Percentiles rank a stretch among this genome's conserved stretches.
Conservation (phyloP, 805 yeast genomes). For the Wickerhamiella galacta region DNA sequence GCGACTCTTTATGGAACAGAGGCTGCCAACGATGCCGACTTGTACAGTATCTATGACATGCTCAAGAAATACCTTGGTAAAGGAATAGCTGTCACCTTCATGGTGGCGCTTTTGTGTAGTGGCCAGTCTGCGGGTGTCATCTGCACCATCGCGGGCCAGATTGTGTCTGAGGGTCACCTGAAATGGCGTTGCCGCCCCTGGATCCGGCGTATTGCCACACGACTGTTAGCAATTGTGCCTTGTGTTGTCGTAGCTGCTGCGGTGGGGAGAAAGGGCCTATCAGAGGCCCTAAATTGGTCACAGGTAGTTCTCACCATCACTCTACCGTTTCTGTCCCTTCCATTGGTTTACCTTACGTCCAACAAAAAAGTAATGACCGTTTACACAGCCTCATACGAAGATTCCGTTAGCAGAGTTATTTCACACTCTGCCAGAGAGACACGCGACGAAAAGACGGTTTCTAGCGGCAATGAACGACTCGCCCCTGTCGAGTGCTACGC, state of each 20-base stretch:
- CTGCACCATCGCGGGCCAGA: slow-evolving; percentile 86
- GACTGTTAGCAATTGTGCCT: slow-evolving; percentile 67
- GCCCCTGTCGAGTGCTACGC: slow-evolving; percentile 20
- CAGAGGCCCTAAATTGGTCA: slow-evolving; percentile 60
- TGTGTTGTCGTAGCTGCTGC: slow-evolving; percentile 55
- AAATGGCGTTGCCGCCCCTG: slow-evolving; percentile 71
- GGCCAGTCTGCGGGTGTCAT: slow-evolving; percentile 89
- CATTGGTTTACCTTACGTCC: slow-evolving; percentile 68
- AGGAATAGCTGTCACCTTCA: slow-evolving; percentile 69
- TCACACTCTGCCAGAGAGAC: slow-evolving; percentile 4
- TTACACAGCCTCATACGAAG: slow-evolving; percentile 8
- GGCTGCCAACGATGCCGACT: slow-evolving; percentile 57
- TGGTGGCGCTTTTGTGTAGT: slow-evolving; percentile 65
- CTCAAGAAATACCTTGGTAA: slow-evolving; percentile 46
- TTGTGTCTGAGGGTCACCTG: slow-evolving; percentile 81
- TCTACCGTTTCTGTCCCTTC: slow-evolving; percentile 72
- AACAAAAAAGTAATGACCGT: slow-evolving; percentile 45
- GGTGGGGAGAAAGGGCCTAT: slow-evolving; percentile 59
- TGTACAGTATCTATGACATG: slow-evolving; percentile 57
- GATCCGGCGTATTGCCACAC: slow-evolving; percentile 59
- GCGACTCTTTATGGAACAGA: slow-evolving; percentile 54
- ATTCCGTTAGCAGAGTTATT: not conserved
- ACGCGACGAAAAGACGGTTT: too few relatives aligned
- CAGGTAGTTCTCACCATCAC: slow-evolving; percentile 73
- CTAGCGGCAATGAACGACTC: not conserved